Conservation (phyloP, 345 rosid genomes). For the Populus deltoides region DNA sequence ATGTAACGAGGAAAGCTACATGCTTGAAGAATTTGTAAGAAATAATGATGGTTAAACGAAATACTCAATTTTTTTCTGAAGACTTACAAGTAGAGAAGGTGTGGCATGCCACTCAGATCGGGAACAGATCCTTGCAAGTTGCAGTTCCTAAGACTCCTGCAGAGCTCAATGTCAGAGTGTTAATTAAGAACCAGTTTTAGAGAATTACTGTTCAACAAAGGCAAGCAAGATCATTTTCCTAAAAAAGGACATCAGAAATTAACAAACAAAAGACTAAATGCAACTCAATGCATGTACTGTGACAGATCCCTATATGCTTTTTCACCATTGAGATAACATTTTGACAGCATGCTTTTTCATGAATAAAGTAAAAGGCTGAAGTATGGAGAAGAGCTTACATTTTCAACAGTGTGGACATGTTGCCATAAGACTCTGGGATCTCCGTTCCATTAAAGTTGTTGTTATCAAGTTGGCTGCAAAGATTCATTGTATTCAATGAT, state of each 20-base stretch:
- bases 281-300: no score
- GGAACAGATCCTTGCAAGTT: slow-evolving; percentile 46
- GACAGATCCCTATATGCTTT: background rate
- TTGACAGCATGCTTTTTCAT: background rate
- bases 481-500: no score
- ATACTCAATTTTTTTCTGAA: background rate
- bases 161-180: background rate
- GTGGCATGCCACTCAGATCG: slow-evolving; percentile 38
- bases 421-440: slow-evolving; percentile 42
- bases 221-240: background rate
- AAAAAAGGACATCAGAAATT: background rate
- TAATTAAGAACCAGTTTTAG: background rate
- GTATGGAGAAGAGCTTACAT: slow-evolving; percentile 25
- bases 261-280: background rate
- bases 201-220: background rate
- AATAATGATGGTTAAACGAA: background rate
- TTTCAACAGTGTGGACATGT: slow-evolving; percentile 36
- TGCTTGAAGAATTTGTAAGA: background rate
- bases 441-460: slow-evolving; percentile 37
- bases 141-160: slow-evolving; percentile 62
- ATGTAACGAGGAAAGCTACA: background rate
- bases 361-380: background rate
- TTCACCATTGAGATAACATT: background rate
- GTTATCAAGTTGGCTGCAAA: slow-evolving; percentile 45
- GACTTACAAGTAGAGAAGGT: slow-evolving; percentile 45